A percentile compares a stretch with the other conserved stretches of the same genome.
These are phyloP conservation scores for Alternaria triticina DNA, from an alignment of 2,329 filamentous ascomycete species.

Conservation along the genomic window DNA sequence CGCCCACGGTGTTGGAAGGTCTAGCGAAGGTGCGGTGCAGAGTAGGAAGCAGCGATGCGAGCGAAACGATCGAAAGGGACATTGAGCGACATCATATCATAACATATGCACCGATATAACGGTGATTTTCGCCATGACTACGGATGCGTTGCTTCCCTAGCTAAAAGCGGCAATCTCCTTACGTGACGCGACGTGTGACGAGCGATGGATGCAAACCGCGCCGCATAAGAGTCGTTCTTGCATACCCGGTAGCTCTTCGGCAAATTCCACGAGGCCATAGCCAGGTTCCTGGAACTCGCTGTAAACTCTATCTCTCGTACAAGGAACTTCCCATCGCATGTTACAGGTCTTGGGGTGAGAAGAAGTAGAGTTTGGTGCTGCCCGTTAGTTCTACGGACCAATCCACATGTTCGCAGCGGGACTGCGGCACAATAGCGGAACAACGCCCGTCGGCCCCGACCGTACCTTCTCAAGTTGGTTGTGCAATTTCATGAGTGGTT, in stretches of 20 bases:
- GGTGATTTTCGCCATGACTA: neutral
- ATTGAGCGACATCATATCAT: neutral
- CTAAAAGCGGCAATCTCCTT: neutral
- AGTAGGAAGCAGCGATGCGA: neutral
- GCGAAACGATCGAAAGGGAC: neutral
- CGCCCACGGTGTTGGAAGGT: neutral
- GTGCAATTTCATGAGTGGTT: neutral
- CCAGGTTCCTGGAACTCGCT: neutral
- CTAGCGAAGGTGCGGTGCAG: neutral
- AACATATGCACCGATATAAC: neutral
- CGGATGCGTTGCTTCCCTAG: neutral
- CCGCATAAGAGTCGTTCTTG: neutral
- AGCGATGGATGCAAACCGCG: neutral
- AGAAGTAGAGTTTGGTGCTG: neutral
- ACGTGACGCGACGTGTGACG: neutral
- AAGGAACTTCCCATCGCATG: neutral
- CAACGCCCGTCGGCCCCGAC: neutral
- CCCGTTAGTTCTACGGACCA: neutral
- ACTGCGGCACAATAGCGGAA: neutral
- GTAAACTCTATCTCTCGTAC: neutral
- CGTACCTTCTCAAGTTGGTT: neutral
- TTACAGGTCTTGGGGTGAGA: neutral
- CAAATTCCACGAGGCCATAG: neutral
- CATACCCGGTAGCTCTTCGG: neutral
- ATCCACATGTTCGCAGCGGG: slow-evolving; percentile 2